Evolutionary conservation across 1,284 basidiomycete species (phyloP).

Genomic region (Malassezia arunalokei): DNA sequence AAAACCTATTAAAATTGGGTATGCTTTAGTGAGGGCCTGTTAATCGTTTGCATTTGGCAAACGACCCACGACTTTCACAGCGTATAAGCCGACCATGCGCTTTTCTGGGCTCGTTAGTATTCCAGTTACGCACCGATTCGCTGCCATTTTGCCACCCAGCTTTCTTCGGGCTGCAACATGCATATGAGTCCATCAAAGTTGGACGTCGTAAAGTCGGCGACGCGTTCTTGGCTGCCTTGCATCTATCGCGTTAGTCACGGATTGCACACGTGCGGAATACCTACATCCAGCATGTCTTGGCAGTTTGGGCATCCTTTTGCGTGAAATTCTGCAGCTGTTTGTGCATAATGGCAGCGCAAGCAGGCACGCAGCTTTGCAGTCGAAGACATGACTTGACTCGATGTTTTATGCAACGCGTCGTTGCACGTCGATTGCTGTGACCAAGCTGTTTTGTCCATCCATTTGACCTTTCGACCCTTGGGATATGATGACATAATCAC

Average conservation of each 20-base stretch:
- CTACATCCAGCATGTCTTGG: slow-evolving; percentile 81
- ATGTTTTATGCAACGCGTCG: no score
- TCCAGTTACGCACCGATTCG: slow-evolving; percentile 22
- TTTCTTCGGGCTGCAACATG: slow-evolving; percentile 71
- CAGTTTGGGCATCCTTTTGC: slow-evolving; percentile 88
- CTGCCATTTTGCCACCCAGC: slow-evolving; percentile 66
- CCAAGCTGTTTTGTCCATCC: no score
- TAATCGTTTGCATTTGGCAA: slow-evolving; percentile 26
- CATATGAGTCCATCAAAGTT: slow-evolving; percentile 87
- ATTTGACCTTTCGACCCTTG: no score
- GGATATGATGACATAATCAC: no score
- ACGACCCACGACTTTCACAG: slow-evolving; percentile 40
- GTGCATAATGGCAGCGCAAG: slow-evolving; percentile 79
- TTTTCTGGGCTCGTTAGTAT: slow-evolving; percentile 26
- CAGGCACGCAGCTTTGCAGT: slow-evolving; percentile 65
- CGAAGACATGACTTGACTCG: not conserved
- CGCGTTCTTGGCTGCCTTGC: slow-evolving; percentile 72
- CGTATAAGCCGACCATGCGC: slow-evolving; percentile 40
- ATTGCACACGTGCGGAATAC: slow-evolving; percentile 18
- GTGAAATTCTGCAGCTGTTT: slow-evolving; percentile 70
- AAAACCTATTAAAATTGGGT: not conserved
- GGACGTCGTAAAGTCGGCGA: slow-evolving; percentile 77
- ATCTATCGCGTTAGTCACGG: slow-evolving; percentile 53
- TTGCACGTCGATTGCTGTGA: no score
- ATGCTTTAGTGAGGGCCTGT: not conserved